Conservation (phyloP, 2,329 filamentous ascomycete species). For the Ceratocystis variospora region DNA sequence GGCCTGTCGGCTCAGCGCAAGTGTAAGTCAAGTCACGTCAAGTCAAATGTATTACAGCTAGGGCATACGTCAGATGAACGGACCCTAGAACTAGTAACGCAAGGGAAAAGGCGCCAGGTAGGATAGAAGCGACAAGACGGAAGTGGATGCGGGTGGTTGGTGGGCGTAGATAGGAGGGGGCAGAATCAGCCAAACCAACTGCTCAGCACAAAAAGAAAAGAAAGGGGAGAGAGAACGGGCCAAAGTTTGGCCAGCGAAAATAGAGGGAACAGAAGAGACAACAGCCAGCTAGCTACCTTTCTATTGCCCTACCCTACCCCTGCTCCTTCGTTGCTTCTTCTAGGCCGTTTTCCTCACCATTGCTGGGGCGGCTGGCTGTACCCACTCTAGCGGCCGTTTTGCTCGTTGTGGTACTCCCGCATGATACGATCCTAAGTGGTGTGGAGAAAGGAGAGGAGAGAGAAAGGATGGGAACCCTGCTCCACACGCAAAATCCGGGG, state of each 20-base stretch:
- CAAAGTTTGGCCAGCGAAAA: not conserved
- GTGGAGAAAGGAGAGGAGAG: not conserved
- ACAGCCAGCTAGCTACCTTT: not conserved
- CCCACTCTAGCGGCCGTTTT: constrained; percentile 3
- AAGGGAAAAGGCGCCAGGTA: not conserved
- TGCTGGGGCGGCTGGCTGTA: not conserved
- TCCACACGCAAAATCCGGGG: constrained; percentile 4
- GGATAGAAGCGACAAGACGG: constrained; percentile 1
- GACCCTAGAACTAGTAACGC: not conserved
- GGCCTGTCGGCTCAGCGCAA: not conserved
- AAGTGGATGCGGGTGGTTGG: not conserved
- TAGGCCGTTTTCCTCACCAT: not conserved
- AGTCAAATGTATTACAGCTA: not conserved
- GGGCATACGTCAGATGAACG: constrained; percentile 3
- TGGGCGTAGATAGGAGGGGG: not conserved
- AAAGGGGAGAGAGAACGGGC: not conserved
- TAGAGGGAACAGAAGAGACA: not conserved
- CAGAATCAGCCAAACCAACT: not conserved
- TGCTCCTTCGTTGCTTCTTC: not conserved
- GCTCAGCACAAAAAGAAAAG: not conserved
- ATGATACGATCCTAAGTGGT: not conserved
- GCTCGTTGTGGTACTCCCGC: not conserved
- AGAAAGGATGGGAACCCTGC: not conserved
- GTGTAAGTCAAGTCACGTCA: not conserved
- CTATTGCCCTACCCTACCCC: not conserved